phyloP scores from a whole-genome alignment of 2,329 filamentous ascomycete species.

The Coniochaeta sp. region DNA sequence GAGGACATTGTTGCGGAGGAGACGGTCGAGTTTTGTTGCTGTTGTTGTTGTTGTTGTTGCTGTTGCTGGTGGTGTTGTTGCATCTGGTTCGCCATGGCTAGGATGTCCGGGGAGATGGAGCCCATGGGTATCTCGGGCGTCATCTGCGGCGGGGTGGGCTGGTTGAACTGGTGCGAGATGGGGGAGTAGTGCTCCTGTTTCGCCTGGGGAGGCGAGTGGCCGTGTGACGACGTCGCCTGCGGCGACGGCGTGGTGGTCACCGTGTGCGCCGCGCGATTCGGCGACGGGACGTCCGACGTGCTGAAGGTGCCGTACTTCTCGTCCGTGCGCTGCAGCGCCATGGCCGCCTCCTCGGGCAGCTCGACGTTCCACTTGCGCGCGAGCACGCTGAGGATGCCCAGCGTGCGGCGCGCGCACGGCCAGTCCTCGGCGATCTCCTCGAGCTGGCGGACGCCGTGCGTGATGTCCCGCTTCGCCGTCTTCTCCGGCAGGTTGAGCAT shows the following conservation, averaged over 20 bases:
- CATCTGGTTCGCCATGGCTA: constrained; percentile 5
- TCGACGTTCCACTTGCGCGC: constrained; percentile 86
- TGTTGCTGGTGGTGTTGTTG: constrained; percentile 7
- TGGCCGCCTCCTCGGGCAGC: constrained; percentile 73
- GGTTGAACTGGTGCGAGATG: constrained; percentile 24
- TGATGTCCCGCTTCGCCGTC: constrained; percentile 81
- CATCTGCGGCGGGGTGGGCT: constrained; percentile 19
- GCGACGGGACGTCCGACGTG: constrained; percentile 54
- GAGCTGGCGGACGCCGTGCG: constrained; percentile 82
- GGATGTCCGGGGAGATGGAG: constrained; percentile 18
- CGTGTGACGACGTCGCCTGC: constrained; percentile 9
- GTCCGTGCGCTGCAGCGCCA: constrained; percentile 71
- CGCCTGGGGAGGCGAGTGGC: constrained; percentile 7
- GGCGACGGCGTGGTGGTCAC: constrained; percentile 15
- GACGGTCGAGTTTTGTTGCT: no score
- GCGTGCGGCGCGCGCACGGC: constrained; percentile 78
- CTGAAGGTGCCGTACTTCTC: constrained; percentile 70
- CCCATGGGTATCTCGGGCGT: constrained; percentile 16
- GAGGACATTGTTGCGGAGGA: constrained; percentile 12
- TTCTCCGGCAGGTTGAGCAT: constrained; percentile 89
- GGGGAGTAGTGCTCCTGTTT: constrained; percentile 25
- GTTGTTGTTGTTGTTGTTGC: no score
- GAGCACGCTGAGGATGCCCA: constrained; percentile 78
- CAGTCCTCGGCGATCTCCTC: constrained; percentile 96
- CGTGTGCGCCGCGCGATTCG: constrained; percentile 18